Base-by-base conservation (phyloP, 176 grass and related monocot genomes). In the Musa acuminata region DNA sequence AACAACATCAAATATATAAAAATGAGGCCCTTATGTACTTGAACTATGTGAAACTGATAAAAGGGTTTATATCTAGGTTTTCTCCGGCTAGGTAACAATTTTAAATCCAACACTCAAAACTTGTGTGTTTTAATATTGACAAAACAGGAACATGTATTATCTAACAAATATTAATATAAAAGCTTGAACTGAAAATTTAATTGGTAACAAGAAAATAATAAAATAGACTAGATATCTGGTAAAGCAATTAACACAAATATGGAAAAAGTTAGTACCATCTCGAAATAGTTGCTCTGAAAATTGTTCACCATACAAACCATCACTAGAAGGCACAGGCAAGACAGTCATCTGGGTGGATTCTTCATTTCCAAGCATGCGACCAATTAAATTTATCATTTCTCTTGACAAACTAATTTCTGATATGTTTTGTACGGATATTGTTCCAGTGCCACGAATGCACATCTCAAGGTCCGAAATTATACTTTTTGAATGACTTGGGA, bases 281-380 rank as follows among this genome's bases (percentile, higher is more conserved):
- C 84, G 75, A 82, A 58, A 64, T 51, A 86, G 69, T 69, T 82
- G 84, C 63, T 86, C 84, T 7, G 79, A 86, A 67, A 86, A 76
- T 72, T 86, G 84, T 81, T 86, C 84, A 51, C 58, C 79, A 82
- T 82, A 86, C 54, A 76, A 54, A 51, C 75, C 79, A 65, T 74
- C 75, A 60, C 43, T 52, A n/a, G 64, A 66, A 74, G 77, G 71
- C 50, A 49, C 51, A 53, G 71, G 59, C 52, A 59, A 70, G 35
- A 74, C 25, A 84, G 79, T 70, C 50, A 35, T 48, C 71, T 53
- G 51, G 64, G 68, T 52, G 13, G 62, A 76, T 55, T 85, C 73
- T 67, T 82, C 84, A 72, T 68, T 76, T 66, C 84, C 73, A 78
- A 86, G 79, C 24, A 78, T 49, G 43, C 57, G 51, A 77, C 54